A percentile compares a stretch with the other conserved stretches of the same genome.
Evolutionary conservation across 192 early-diverging fungal species (phyloP).

Genomic region (Coemansia sp.): DNA sequence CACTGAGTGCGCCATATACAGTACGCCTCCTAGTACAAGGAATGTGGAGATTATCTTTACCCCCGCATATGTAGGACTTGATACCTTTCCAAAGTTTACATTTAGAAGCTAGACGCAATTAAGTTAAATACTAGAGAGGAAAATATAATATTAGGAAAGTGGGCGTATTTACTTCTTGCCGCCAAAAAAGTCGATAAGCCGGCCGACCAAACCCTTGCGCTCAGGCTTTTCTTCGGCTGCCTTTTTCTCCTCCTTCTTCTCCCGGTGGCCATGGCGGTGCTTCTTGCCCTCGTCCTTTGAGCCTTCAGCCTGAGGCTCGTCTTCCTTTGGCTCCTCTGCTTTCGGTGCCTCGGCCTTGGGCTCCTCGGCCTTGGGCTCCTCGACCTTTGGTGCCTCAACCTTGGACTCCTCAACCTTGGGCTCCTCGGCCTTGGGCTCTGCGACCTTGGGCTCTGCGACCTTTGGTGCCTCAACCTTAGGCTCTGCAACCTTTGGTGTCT

Average conservation of each 20-base stretch:
- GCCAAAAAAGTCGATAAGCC: constrained; percentile 55
- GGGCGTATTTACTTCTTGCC: constrained; percentile 37
- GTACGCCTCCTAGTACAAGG: background rate
- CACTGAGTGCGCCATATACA: background rate
- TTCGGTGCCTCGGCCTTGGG: constrained; percentile 17
- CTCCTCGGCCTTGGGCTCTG: constrained; percentile 10
- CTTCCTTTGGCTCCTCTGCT: constrained; percentile 19
- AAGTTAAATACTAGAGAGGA: background rate
- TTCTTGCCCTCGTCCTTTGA: constrained; percentile 33
- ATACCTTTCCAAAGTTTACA: background rate
- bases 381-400: background rate
- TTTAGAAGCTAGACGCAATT: background rate
- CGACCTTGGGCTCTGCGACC: constrained; percentile 18
- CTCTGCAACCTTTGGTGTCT: constrained; percentile 5
- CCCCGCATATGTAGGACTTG: background rate
- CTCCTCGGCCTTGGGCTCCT: constrained; percentile 11
- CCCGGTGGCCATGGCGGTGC: constrained; percentile 36
- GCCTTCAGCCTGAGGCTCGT: constrained; percentile 7
- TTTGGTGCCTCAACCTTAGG: constrained; percentile 7
- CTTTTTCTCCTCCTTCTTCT: constrained; percentile 33
- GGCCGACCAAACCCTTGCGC: constrained; percentile 52
- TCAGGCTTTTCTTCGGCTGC: constrained; percentile 33
- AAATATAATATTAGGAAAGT: background rate
- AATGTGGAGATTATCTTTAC: background rate
- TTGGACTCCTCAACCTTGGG: constrained; percentile 15